Base-by-base conservation (phyloP, 164 flowering plant species). In the Kingdonia uniflora region DNA sequence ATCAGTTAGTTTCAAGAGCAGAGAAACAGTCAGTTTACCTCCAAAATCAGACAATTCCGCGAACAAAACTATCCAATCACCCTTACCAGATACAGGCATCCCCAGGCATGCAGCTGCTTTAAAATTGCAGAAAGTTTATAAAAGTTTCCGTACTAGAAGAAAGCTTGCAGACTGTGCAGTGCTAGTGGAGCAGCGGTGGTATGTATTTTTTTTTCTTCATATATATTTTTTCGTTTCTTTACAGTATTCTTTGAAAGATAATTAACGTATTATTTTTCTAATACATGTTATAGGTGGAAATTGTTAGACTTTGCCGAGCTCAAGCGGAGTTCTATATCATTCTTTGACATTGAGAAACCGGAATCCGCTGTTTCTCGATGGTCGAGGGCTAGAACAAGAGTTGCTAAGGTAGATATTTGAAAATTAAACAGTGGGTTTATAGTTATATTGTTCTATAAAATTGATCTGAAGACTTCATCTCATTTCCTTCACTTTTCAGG, bases 141-240 rank as follows among this genome's bases (percentile, higher is more conserved):
- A 87, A 68, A 90, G 97, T 62, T 91, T 87, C 60, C 61, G 96
- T 21, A 91, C 96, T 0, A 76, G 97, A 57, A 62, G 97, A 69
- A 80, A 79, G 71, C 74, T 91, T 25, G 97, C 97, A 7, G 97
- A 91, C 65, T 91, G 96, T 68, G 97, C 97, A 5, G 94, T 91
- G 59, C 80, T 91, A 14, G 80, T 79, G 13, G 95, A 83, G 65
- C 92, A 87, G 62, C 71, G 78, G 70, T 87, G 96, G 96, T 84
- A 57, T 52, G 65, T 57, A 14, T 64, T 22, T 22, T 57, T 45
- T 51, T 15, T 20, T 40, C 42, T 35, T 20, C n/a, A 15, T 43
- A n/a, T 12, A 1, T 16, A 10, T 52, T 22, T 42, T 35, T 22
- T 42, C 2, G 6, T 14, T 33, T 8, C 0, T 20, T 10, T 41